These are phyloP conservation scores for Vitellaria paradoxa DNA, from an alignment of 179 eudicot genomes.

Conservation along the genomic window DNA sequence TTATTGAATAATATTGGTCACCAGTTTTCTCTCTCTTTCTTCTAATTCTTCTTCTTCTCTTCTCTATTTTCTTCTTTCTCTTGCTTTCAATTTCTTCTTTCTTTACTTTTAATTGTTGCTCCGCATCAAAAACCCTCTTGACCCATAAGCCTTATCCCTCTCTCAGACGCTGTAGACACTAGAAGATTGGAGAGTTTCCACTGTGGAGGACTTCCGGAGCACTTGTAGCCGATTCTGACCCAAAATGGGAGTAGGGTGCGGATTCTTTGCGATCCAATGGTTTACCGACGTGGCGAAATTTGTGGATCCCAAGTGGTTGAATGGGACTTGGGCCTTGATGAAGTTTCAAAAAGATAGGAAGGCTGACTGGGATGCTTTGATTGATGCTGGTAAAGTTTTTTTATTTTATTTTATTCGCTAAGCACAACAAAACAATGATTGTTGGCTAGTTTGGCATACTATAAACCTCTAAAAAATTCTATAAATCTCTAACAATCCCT, in stretches of 20 bases:
- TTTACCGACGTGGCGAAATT: conserved; percentile 21
- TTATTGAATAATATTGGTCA: no score
- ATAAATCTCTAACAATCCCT: no score
- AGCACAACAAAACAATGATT: conserved; percentile 55
- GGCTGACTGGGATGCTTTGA: conserved; percentile 67
- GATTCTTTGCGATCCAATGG: conserved; percentile 26
- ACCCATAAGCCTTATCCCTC: conserved; percentile 18
- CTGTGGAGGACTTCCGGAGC: conserved; percentile 19
- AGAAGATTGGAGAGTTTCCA: conserved; percentile 21
- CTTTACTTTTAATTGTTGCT: no score
- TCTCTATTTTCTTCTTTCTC: no score
- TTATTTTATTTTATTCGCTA: conserved; percentile 12
- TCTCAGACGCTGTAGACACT: conserved; percentile 23
- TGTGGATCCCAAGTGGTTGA: conserved; percentile 46
- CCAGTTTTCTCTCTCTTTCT: no score
- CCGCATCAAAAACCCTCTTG: conserved; percentile 29
- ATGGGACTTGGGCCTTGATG: conserved; percentile 60
- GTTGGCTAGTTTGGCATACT: no score
- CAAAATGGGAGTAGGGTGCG: conserved; percentile 3
- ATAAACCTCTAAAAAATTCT: no score
- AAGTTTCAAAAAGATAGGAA: conserved; percentile 48
- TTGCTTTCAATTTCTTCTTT: no score
- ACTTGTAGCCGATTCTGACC: conserved; percentile 15
- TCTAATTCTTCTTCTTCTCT: no score
- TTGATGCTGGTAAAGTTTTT: conserved; percentile 56